These are phyloP conservation scores for Dalbergia cultrata DNA, from an alignment of 306 rosid species.

Conservation along the genomic window DNA sequence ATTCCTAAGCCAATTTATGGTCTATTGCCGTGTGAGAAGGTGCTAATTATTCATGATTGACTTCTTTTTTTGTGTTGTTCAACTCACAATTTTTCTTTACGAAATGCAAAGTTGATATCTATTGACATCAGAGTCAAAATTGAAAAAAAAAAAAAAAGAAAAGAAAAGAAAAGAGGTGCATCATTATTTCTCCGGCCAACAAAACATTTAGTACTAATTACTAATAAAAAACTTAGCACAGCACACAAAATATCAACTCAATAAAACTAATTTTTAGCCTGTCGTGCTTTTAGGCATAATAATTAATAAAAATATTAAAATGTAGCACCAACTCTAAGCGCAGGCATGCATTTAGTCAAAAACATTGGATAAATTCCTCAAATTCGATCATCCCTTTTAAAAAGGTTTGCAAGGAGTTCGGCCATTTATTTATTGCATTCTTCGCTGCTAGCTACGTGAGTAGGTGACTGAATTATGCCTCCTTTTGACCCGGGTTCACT, in stretches of 20 bases:
- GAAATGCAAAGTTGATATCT: neutral
- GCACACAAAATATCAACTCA: neutral
- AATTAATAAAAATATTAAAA: neutral
- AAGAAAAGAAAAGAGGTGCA: neutral
- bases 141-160: too few relatives aligned
- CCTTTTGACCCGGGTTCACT: neutral
- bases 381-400: neutral
- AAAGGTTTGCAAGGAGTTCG: slow-evolving; percentile 7
- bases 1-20: neutral
- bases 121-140: neutral
- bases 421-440: neutral
- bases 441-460: neutral
- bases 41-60: neutral
- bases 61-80: neutral
- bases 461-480: neutral
- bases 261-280: too few relatives aligned
- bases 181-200: neutral
- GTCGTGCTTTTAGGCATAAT: too few relatives aligned
- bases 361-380: slow-evolving; percentile 21
- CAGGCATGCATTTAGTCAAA: slow-evolving; percentile 20
- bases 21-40: neutral
- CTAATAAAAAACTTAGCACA: slow-evolving; percentile 4
- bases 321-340: neutral
- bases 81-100: neutral
- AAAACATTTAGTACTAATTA: neutral